Evolutionary conservation across 805 yeast genomes (phyloP).

Genomic region (Ascoidea tarda): DNA sequence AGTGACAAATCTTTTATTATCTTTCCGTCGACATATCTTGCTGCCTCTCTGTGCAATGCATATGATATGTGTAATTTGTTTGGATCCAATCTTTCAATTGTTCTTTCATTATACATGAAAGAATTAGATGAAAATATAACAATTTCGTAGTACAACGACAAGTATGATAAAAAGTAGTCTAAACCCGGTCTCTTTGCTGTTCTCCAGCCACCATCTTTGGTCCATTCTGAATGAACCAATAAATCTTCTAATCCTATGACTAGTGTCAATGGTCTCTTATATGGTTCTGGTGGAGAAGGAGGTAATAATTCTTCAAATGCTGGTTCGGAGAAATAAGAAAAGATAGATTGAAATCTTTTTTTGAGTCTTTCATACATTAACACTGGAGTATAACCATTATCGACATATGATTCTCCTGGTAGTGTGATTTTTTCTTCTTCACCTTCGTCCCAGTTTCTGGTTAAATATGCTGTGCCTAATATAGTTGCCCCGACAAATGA

Average conservation of each 20-base stretch:
- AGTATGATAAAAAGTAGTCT: constrained; percentile 89
- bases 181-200: constrained; percentile 98
- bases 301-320: constrained; percentile 88
- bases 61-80: constrained; percentile 79
- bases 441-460: constrained; percentile 75
- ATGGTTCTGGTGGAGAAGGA: constrained; percentile 77
- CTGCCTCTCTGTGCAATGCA: constrained; percentile 81
- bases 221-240: constrained; percentile 86
- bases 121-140: constrained; percentile 81
- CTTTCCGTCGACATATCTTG: constrained; percentile 79
- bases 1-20: constrained; percentile 80
- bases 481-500: constrained; percentile 33
- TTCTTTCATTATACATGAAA: constrained; percentile 72
- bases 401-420: constrained; percentile 27
- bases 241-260: constrained; percentile 85
- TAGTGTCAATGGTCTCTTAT: constrained; percentile 82
- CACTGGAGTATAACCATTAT: constrained; percentile 53
- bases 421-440: constrained; percentile 43
- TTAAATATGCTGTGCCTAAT: constrained; percentile 48
- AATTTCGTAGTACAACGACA: constrained; percentile 91
- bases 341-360: constrained; percentile 59
- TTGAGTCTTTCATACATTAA: constrained; percentile 55
- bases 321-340: constrained; percentile 83
- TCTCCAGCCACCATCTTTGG: constrained; percentile 88
- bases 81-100: constrained; percentile 85